Percentiles rank a stretch among this genome's conserved stretches.
Conservation (phyloP, 2,329 filamentous ascomycete species). For the Fusarium sp. region DNA sequence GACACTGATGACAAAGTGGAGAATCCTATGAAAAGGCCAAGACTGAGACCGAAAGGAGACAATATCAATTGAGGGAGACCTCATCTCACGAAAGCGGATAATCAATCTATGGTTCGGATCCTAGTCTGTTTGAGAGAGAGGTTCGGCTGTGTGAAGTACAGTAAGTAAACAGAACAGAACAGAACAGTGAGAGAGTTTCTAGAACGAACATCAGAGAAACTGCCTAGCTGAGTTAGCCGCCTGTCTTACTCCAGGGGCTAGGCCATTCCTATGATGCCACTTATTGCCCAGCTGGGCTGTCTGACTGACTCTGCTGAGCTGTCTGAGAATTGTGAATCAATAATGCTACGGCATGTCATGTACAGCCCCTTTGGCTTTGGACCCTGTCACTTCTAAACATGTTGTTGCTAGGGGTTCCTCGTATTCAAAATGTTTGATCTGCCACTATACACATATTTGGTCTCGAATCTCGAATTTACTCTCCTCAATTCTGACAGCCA, state of each 20-base stretch:
- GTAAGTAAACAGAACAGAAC: neutral
- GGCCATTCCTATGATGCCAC: constrained; percentile 6
- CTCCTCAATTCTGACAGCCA: constrained; percentile 5
- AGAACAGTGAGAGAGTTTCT: neutral
- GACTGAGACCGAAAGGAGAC: constrained; percentile 22
- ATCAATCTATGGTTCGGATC: constrained; percentile 7
- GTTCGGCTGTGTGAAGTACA: constrained; percentile 9
- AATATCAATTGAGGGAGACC: constrained; percentile 8
- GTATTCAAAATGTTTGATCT: constrained; percentile 36
- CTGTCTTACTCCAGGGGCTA: neutral
- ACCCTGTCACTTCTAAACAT: constrained; percentile 27
- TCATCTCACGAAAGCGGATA: constrained; percentile 32
- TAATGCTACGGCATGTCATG: neutral
- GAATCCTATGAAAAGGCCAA: constrained; percentile 10
- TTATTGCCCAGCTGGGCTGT: neutral
- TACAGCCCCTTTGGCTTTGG: constrained; percentile 2
- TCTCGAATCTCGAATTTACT: constrained; percentile 16
- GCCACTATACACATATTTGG: constrained; percentile 10
- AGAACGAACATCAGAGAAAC: constrained; percentile 1
- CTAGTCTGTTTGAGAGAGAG: constrained; percentile 17
- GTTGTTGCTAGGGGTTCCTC: constrained; percentile 16
- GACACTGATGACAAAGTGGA: constrained; percentile 31
- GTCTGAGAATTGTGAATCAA: constrained; percentile 14
- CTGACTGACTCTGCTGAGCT: neutral
- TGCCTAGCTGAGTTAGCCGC: constrained; percentile 4